Evolutionary conservation across 2,329 filamentous ascomycete genomes (phyloP).

Genomic region (Paraphoma sp.): DNA sequence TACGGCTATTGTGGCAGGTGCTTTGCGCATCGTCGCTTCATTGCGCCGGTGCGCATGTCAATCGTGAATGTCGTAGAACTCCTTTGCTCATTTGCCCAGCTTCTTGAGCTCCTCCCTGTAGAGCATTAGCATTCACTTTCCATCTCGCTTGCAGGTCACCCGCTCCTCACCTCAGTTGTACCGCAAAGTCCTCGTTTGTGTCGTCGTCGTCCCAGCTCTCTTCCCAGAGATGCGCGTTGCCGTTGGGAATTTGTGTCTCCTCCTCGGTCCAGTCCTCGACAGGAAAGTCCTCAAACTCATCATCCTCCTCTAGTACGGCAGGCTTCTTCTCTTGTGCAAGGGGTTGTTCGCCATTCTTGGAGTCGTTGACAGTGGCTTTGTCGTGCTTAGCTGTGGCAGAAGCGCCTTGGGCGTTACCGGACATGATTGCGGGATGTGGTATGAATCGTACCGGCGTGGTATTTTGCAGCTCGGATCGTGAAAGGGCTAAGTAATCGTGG

Average conservation of each 20-base stretch:
- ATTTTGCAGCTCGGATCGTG: too few relatives aligned
- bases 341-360: constrained; percentile 50
- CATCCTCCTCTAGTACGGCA: constrained; percentile 85
- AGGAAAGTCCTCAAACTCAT: constrained; percentile 99
- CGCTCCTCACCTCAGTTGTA: constrained; percentile 81
- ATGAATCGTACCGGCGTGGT: background rate
- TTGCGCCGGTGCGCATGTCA: background rate
- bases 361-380: constrained; percentile 49
- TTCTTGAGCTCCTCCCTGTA: constrained; percentile 90
- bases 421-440: constrained; percentile 50
- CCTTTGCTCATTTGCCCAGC: constrained; percentile 69
- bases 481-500: background rate
- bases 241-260: constrained; percentile 81
- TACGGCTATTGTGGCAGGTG: too few relatives aligned
- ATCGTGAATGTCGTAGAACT: constrained; percentile 3
- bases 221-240: constrained; percentile 91
- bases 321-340: constrained; percentile 64
- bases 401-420: constrained; percentile 33
- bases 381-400: constrained; percentile 41
- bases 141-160: too few relatives aligned
- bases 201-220: constrained; percentile 99
- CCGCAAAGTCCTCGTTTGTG: constrained; percentile 93
- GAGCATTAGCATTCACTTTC: constrained; percentile 6
- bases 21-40: background rate
- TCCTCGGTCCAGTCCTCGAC: constrained; percentile 96